Conservation (phyloP, 768 basidiomycete species). For the Mrakia gelida region DNA sequence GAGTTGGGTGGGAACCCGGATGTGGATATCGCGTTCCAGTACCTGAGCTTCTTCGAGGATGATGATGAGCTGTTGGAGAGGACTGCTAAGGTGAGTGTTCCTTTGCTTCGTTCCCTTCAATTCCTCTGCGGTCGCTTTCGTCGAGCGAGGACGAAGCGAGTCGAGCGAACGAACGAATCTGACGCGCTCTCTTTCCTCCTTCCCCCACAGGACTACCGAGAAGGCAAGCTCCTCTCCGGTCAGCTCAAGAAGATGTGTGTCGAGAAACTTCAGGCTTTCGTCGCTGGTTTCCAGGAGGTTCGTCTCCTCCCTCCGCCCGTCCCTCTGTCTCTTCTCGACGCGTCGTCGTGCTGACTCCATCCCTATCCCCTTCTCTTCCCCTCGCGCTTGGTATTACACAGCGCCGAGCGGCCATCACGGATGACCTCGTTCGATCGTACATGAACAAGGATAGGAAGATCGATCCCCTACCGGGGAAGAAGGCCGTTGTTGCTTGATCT, state of each 20-base stretch:
- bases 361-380: not conserved
- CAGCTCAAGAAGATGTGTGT: constrained; percentile 89
- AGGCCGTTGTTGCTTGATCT: not conserved
- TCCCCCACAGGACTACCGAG: constrained; percentile 72
- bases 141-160: not conserved
- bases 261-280: constrained; percentile 70
- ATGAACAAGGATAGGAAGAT: constrained; percentile 81
- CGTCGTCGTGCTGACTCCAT: not conserved
- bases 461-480: constrained; percentile 42
- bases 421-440: constrained; percentile 66
- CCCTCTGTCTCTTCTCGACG: not conserved
- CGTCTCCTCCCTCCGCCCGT: constrained; percentile 25
- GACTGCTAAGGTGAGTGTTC: constrained; percentile 64
- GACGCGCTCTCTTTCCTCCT: not conserved
- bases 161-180: not conserved
- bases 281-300: constrained; percentile 80
- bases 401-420: constrained; percentile 75
- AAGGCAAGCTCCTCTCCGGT: constrained; percentile 79
- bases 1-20: constrained; percentile 84
- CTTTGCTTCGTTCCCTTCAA: no score
- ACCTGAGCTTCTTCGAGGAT: constrained; percentile 89
- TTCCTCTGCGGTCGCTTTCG: no score
- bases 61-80: constrained; percentile 81
- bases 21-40: constrained; percentile 94
- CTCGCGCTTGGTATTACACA: constrained; percentile 41